These are phyloP conservation scores for Colletotrichum nymphaeae DNA, from an alignment of 2,329 filamentous ascomycete species.

Conservation along the genomic window DNA sequence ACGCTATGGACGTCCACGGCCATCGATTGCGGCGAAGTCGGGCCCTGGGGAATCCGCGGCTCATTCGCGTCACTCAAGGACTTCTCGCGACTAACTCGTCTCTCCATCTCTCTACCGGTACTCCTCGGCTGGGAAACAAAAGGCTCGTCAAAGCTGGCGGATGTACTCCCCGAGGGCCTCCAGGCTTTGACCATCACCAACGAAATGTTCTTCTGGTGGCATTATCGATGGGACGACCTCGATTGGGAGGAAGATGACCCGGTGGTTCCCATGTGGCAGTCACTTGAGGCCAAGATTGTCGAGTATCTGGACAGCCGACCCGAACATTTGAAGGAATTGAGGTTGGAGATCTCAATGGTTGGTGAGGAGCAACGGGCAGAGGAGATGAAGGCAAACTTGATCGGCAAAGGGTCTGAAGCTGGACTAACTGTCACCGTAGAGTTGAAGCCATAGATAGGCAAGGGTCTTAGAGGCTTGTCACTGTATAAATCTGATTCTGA, in stretches of 20 bases:
- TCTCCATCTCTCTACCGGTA: not conserved
- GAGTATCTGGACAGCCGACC: not conserved
- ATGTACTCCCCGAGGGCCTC: not conserved
- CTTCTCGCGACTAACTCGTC: not conserved
- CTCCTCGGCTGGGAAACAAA: slow-evolving; percentile 8
- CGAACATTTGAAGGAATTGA: not conserved
- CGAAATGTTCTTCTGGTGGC: slow-evolving; percentile 18
- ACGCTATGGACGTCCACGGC: slow-evolving; percentile 1
- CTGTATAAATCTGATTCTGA: not conserved
- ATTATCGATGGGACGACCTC: slow-evolving; percentile 9
- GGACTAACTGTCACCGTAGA: not conserved
- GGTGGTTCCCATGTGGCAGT: not conserved
- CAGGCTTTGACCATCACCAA: not conserved
- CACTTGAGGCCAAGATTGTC: not conserved
- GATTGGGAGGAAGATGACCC: not conserved
- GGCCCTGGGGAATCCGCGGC: slow-evolving; percentile 6
- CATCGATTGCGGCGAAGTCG: slow-evolving; percentile 4
- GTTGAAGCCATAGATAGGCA: not conserved
- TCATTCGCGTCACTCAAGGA: not conserved
- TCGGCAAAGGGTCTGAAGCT: not conserved
- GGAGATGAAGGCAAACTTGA: not conserved
- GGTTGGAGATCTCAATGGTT: not conserved
- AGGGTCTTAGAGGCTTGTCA: not conserved
- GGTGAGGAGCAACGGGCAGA: not conserved
- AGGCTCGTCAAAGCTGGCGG: not conserved